Percentiles rank a stretch among this genome's conserved stretches.
Conservation (phyloP, 441 rosid genomes). For the Biscutella laevigata region DNA sequence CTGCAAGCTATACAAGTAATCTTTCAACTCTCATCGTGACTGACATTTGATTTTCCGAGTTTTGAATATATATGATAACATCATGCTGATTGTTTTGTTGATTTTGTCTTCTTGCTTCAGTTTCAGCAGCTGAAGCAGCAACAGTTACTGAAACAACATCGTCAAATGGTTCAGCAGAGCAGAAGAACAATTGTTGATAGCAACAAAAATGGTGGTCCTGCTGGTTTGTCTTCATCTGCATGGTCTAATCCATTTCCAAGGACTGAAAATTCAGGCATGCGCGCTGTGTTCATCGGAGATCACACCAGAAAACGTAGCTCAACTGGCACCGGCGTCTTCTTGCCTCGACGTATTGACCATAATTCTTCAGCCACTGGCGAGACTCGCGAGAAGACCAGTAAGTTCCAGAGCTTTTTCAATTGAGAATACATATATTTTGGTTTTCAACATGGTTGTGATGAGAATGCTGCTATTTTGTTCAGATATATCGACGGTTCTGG, state of each 20-base stretch:
- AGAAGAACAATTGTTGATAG: constrained; percentile 15
- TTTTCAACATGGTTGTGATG: background rate
- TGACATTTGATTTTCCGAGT: background rate
- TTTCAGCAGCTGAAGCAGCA: constrained; percentile 49
- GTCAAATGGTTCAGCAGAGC: constrained; percentile 20
- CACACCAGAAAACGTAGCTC: constrained; percentile 39
- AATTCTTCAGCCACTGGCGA: constrained; percentile 23
- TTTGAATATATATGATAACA: too few species aligned
- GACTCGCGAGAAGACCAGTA: constrained; percentile 49
- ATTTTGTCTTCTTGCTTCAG: constrained; percentile 18
- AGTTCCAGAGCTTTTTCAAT: too few species aligned
- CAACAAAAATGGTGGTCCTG: constrained; percentile 12
- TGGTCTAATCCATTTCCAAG: constrained; percentile 41
- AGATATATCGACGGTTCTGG: constrained; percentile 48
- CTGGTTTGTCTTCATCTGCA: constrained; percentile 36
- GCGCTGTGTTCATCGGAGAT: constrained; percentile 47
- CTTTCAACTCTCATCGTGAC: background rate
- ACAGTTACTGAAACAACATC: constrained; percentile 40
- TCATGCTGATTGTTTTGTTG: background rate
- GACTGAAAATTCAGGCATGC: constrained; percentile 40
- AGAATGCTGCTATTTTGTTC: background rate
- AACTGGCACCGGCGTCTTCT: constrained; percentile 80
- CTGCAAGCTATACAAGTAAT: constrained; percentile 52
- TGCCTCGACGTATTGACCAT: constrained; percentile 46
- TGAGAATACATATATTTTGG: too few species aligned